Base-by-base conservation (phyloP, 164 flowering plant species). In the Vitis rupestris region DNA sequence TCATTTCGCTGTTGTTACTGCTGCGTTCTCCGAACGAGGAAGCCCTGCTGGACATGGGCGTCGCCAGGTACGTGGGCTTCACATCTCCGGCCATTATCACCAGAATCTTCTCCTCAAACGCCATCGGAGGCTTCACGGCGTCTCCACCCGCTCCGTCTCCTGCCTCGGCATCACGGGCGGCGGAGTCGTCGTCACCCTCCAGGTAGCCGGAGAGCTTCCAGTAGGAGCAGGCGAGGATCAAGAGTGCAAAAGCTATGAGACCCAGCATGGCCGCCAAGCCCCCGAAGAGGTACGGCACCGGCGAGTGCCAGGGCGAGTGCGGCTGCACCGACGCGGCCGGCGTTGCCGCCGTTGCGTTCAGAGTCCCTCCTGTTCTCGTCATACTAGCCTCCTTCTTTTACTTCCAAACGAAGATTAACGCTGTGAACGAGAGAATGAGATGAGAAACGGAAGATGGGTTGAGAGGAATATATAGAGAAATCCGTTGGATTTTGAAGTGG, bases 231-330 rank as follows among this genome's bases (percentile, higher is more conserved):
- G 92, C 93, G 3, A 92, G 84, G 44, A 90, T 85, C 23, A 92
- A 65, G 10, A 92, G 88, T 14, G 97, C 93, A 65, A 92, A 90
- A 16, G 97, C 95, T 30, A 90, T 89, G 52, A 92, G 84, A n/a
- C 92, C 96, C 27, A 92, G 69, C 92, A 88, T 87, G 53, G 92
- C 97, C 2, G 97, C 93, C 49, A 90, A 53, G 7, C 95, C 97
- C 0, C 95, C 92, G 69, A 92, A 92, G n/a, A 92, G 82, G 80
- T 92, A 92, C 3, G 97, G 97, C 31, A 92, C 90, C 13, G 97
- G 97, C 3, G 97, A 90, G 75, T 88, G 92, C 97, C 93, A 88
- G 59, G 89, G 87, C 1, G 94, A 81, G 75, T 80, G 83, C 37
- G 57, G 80, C 9, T 3, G 63, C 56, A 53, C 10, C 16, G n/a